Conservation (phyloP, 1,284 basidiomycete genomes). For the Kwoniella shivajii region DNA sequence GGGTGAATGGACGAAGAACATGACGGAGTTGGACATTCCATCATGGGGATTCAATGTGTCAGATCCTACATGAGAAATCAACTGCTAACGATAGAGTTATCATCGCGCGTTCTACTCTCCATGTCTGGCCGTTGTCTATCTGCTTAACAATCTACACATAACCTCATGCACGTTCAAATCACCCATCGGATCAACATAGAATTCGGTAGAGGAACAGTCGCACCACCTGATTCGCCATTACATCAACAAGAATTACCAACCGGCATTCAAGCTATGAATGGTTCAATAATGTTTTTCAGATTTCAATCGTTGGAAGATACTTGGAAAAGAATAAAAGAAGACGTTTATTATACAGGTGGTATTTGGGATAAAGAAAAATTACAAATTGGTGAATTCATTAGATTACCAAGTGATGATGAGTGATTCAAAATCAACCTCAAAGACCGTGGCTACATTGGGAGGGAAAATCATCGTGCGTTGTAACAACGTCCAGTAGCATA, state of each 20-base stretch:
- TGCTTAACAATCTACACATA: neutral
- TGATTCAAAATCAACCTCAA: no score
- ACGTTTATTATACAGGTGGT: constrained; percentile 49
- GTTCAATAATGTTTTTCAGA: constrained; percentile 44
- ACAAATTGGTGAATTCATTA: constrained; percentile 42
- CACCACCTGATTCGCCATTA: constrained; percentile 27
- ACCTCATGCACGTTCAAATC: no score
- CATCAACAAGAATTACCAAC: constrained; percentile 14
- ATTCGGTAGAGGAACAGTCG: constrained; percentile 39
- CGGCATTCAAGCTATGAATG: constrained; percentile 37
- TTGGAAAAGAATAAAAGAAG: constrained; percentile 44
- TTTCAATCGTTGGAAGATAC: constrained; percentile 33
- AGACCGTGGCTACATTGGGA: no score
- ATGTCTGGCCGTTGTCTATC: no score
- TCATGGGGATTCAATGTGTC: no score
- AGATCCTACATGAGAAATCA: no score
- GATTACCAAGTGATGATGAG: constrained; percentile 10
- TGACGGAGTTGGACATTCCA: no score
- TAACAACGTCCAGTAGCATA: no score
- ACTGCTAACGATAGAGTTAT: no score
- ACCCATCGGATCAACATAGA: constrained; percentile 21
- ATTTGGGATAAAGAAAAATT: constrained; percentile 48
- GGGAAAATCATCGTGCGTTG: no score
- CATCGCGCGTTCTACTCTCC: no score
- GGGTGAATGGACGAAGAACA: no score